Conservation (phyloP, 805 yeast species). For the Yamadazyma philogaea region DNA sequence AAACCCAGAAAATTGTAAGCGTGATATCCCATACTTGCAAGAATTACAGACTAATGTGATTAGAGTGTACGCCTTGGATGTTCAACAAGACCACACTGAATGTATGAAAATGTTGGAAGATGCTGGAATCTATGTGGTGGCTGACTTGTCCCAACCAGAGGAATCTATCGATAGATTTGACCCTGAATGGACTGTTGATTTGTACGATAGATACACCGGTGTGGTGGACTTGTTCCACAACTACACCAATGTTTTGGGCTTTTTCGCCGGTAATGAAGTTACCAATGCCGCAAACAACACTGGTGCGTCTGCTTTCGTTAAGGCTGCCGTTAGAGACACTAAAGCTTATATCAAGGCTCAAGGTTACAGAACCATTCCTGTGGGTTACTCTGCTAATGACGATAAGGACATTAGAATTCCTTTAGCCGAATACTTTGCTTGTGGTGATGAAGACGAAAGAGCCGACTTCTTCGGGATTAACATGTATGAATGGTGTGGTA, state of each 20-base stretch:
- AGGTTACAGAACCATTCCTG: constrained; percentile 68
- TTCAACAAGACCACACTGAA: constrained; percentile 57
- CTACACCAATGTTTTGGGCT: constrained; percentile 73
- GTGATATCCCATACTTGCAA: constrained; percentile 72
- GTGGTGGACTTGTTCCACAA: constrained; percentile 67
- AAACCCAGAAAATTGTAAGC: constrained; percentile 54
- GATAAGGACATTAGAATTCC: constrained; percentile 62
- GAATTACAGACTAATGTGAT: constrained; percentile 64
- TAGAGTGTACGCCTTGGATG: constrained; percentile 73
- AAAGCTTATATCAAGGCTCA: constrained; percentile 59
- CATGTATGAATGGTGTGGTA: constrained; percentile 89
- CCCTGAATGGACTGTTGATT: constrained; percentile 63
- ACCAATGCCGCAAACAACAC: constrained; percentile 64
- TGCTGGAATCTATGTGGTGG: constrained; percentile 88
- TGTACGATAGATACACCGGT: constrained; percentile 63
- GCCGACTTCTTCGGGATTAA: constrained; percentile 87
- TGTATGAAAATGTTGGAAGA: constrained; percentile 68
- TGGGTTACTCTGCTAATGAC: constrained; percentile 81
- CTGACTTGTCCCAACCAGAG: constrained; percentile 79
- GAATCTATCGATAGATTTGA: constrained; percentile 56
- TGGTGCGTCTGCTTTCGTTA: constrained; percentile 75
- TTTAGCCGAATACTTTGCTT: constrained; percentile 72
- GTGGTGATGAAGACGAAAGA: constrained; percentile 61
- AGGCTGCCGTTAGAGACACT: constrained; percentile 79
- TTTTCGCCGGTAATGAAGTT: constrained; percentile 86